Evolutionary conservation across 768 basidiomycete species (phyloP).

Genomic region (Tylopilus intermedius): DNA sequence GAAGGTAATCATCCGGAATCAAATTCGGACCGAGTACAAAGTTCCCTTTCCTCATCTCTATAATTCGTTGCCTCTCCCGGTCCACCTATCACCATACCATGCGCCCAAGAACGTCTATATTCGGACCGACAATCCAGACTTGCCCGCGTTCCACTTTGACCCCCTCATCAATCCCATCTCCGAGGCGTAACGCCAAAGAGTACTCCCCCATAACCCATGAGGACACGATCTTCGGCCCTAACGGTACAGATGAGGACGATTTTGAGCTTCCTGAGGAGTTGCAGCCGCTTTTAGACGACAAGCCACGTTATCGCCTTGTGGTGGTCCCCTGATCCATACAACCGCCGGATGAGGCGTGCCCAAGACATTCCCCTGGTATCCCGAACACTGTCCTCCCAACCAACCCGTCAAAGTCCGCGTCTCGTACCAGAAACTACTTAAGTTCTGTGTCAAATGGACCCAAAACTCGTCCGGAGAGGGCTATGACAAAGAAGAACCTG

Average conservation of each 20-base stretch:
- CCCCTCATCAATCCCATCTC: conserved; percentile 98
- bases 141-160: conserved; percentile 99
- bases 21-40: conserved; percentile 98
- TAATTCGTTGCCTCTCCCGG: conserved; percentile 94
- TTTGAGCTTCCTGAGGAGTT: too few species aligned
- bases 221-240: conserved; percentile 86
- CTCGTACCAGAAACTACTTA: too few species aligned
- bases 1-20: conserved; percentile 98
- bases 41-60: conserved; percentile 98
- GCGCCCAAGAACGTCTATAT: conserved; percentile 97
- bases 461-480: too few species aligned
- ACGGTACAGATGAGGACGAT: conserved; percentile 75
- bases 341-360: too few species aligned
- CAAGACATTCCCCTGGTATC: too few species aligned
- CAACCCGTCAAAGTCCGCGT: too few species aligned
- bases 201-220: conserved; percentile 81
- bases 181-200: conserved; percentile 81
- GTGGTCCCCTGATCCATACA: too few species aligned
- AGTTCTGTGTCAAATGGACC: too few species aligned
- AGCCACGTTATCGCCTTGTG: too few species aligned
- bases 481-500: too few species aligned
- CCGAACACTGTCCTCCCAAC: too few species aligned
- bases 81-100: conserved; percentile 92
- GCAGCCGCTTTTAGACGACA: too few species aligned
- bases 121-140: conserved; percentile 96